Evolutionary conservation across 495 filamentous ascomycete genomes (phyloP), one percentile per base, ranked within the genome.

Genomic region (Penicillium canariense): DNA sequence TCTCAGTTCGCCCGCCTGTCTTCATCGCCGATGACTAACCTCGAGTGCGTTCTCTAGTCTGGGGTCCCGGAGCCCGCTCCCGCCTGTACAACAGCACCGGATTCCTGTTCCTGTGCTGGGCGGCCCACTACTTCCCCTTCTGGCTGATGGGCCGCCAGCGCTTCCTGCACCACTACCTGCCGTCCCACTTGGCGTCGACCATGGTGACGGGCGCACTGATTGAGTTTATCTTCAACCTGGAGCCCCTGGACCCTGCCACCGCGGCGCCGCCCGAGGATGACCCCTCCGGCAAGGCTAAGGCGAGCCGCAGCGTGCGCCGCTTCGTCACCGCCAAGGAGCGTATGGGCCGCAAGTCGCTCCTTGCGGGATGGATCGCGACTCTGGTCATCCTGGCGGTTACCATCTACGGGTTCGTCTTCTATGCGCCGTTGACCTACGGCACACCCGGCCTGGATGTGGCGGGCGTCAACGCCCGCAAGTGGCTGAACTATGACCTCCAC

Each of bases 41-140:
- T 42, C 20, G 30, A 6, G 5, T 36, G 22, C 40, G 15, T 50
- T 32, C 45, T 47, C 20, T 53, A 75, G 74, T 77, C 44, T 73
- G 70, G 69, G 71, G 68, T n/a, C 49, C 71, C 86, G 91, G 91
- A 63, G 88, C 94, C 28, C 91, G 94, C 48, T 91, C 88, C 30
- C 90, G 91, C 52, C 82, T 98, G 55, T 98, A 98, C 73, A 96
- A 97, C 80, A 95, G 89, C 56, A 97, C 95, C 0, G 94, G 94
- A 38, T 98, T 98, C 84, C 89, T 98, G 73, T 97, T 96, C 84
- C 88, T 98, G 52, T 81, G 80, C 71, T 88, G 85, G 85, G 83
- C 80, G n/a, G 82, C 85, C 28, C 85, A 88, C 68, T 88, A 87
- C 69, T 75, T 86, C 69, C 85, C 85, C 54, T 88, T 88, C 79